These are phyloP conservation scores for Mycogone perniciosa DNA, from an alignment of 2,329 filamentous ascomycete genomes.

Conservation along the genomic window DNA sequence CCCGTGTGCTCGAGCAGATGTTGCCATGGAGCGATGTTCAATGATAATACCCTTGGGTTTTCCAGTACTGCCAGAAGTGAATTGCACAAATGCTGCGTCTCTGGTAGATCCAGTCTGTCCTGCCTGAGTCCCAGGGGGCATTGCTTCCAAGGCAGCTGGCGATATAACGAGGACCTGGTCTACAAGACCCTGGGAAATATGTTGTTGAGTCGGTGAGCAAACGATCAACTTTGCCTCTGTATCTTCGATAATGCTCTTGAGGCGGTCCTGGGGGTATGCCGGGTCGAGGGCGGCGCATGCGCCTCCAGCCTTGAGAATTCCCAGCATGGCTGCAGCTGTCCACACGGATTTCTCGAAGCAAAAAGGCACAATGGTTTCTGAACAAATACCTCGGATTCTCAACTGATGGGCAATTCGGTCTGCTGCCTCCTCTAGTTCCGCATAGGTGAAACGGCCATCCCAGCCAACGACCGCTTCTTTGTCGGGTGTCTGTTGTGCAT, in stretches of 20 bases:
- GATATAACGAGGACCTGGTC: too few species aligned
- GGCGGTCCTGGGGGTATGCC: neutral
- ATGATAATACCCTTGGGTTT: slow-evolving; percentile 17
- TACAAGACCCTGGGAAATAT: too few species aligned
- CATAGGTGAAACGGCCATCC: too few species aligned
- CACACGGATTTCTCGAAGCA: slow-evolving; percentile 1
- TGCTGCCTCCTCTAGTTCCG: too few species aligned
- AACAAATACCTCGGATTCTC: too few species aligned
- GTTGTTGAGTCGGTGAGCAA: neutral
- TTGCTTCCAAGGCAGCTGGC: too few species aligned
- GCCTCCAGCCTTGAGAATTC: neutral
- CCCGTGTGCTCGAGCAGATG: neutral
- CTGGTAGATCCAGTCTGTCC: too few species aligned
- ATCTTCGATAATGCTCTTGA: neutral
- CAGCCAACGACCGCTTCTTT: too few species aligned
- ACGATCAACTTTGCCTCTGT: neutral
- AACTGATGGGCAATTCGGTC: too few species aligned
- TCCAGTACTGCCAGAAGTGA: slow-evolving; percentile 18
- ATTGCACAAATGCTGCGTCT: slow-evolving; percentile 2
- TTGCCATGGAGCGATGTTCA: slow-evolving; percentile 6
- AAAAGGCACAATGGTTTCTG: neutral
- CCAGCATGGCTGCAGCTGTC: neutral
- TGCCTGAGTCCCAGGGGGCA: too few species aligned
- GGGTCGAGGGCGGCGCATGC: neutral
- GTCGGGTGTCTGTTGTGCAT: too few species aligned